phyloP scores from a whole-genome alignment of 2,329 filamentous ascomycete species.

The Lecanosticta acicola region DNA sequence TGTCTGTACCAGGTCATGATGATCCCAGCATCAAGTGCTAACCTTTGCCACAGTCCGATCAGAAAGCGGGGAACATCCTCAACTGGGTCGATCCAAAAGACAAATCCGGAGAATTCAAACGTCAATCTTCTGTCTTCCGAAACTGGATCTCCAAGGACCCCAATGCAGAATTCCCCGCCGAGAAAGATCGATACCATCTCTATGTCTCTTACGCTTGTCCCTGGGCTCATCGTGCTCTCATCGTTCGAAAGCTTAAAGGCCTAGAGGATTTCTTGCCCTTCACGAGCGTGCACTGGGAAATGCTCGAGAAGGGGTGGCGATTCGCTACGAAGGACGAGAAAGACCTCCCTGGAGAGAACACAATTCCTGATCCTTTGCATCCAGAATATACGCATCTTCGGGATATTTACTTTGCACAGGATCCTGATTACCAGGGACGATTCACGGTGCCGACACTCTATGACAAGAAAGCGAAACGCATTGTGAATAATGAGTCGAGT shows the following conservation, averaged over 20 bases:
- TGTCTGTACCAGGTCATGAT: no score
- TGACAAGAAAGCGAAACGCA: slow-evolving; percentile 67
- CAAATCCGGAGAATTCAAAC: slow-evolving; percentile 86
- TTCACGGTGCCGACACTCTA: slow-evolving; percentile 87
- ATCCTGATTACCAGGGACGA: slow-evolving; percentile 66
- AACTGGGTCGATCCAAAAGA: slow-evolving; percentile 76
- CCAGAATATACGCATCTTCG: slow-evolving; percentile 65
- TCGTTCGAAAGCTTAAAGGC: slow-evolving; percentile 84
- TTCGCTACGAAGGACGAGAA: slow-evolving; percentile 64
- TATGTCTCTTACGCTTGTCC: slow-evolving; percentile 89
- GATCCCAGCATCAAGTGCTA: no score
- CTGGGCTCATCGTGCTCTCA: slow-evolving; percentile 85
- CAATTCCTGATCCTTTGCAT: slow-evolving; percentile 59
- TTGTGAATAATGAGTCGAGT: slow-evolving; percentile 87
- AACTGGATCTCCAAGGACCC: slow-evolving; percentile 68
- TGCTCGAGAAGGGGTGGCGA: slow-evolving; percentile 73
- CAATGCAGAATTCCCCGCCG: slow-evolving; percentile 70
- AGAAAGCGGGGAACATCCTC: slow-evolving; percentile 51
- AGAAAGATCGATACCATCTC: slow-evolving; percentile 88
- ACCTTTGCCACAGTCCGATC: neutral
- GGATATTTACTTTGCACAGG: slow-evolving; percentile 71
- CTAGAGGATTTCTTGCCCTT: slow-evolving; percentile 75
- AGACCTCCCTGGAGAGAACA: slow-evolving; percentile 49
- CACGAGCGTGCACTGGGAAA: slow-evolving; percentile 89
- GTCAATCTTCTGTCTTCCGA: slow-evolving; percentile 76